A percentile compares a stretch with the other conserved stretches of the same genome.
These are phyloP conservation scores for Melastoma candidum DNA, from an alignment of 441 rosid species.

Conservation along the genomic window DNA sequence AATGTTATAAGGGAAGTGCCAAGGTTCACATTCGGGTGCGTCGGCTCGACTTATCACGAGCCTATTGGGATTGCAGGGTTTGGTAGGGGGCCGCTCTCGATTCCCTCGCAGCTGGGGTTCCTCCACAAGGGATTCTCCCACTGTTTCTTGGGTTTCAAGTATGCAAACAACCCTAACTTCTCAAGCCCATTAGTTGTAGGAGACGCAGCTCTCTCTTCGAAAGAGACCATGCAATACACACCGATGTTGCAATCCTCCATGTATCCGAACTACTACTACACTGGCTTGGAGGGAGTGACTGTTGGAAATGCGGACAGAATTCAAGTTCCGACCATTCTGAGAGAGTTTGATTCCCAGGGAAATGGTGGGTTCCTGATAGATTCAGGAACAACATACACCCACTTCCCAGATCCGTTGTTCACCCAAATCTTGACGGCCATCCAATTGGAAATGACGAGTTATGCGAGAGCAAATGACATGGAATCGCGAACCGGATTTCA, in stretches of 20 bases:
- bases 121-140: constrained; percentile 66
- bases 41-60: constrained; percentile 50
- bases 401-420: constrained; percentile 59
- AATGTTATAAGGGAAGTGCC: constrained; percentile 31
- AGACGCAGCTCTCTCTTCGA: constrained; percentile 35
- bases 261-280: constrained; percentile 63
- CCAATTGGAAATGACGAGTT: no score
- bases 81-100: constrained; percentile 63
- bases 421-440: constrained; percentile 38
- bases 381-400: constrained; percentile 83
- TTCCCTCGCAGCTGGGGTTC: constrained; percentile 70
- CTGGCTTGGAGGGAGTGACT: constrained; percentile 54
- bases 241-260: constrained; percentile 52
- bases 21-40: constrained; percentile 63
- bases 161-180: constrained; percentile 59
- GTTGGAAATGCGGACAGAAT: constrained; percentile 31
- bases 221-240: constrained; percentile 47
- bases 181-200: constrained; percentile 70
- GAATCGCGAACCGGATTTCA: constrained; percentile 55
- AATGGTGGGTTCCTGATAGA: constrained; percentile 80
- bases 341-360: constrained; percentile 59
- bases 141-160: constrained; percentile 75
- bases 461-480: constrained; percentile 25
- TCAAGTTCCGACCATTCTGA: constrained; percentile 39
- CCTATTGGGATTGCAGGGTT: constrained; percentile 81